phyloP scores from a whole-genome alignment of 768 basidiomycete species.

The Neoboletus magnificus region DNA sequence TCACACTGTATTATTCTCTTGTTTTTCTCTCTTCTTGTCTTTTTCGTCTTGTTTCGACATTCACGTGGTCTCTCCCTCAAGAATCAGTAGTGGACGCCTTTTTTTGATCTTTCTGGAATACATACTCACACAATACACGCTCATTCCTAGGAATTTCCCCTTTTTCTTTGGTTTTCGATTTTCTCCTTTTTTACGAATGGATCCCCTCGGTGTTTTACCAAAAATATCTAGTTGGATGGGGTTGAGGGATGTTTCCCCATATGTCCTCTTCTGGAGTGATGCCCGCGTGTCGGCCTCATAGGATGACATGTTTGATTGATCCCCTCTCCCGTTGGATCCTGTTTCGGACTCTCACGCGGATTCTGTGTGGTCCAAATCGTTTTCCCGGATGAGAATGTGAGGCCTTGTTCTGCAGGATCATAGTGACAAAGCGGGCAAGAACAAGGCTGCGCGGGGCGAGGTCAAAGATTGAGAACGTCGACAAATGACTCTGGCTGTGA shows the following conservation, averaged over 20 bases:
- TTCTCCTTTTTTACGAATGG: slow-evolving; percentile 10
- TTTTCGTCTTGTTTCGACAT: neutral
- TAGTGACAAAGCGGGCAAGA: neutral
- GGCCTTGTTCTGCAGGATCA: slow-evolving; percentile 7
- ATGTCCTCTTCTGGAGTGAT: neutral
- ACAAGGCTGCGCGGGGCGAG: slow-evolving; percentile 6
- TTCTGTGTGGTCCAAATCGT: slow-evolving; percentile 1
- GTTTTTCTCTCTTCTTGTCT: neutral
- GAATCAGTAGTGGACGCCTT: slow-evolving; percentile 10
- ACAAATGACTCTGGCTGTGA: neutral
- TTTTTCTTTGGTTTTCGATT: neutral
- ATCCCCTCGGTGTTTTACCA: slow-evolving; percentile 11
- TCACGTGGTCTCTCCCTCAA: slow-evolving; percentile 16
- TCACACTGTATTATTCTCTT: slow-evolving; percentile 18
- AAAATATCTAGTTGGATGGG: neutral
- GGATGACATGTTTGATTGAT: neutral
- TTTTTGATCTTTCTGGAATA: slow-evolving; percentile 25
- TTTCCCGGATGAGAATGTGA: slow-evolving; percentile 16
- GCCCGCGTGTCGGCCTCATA: too few relatives aligned
- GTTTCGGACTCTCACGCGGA: slow-evolving; percentile 13
- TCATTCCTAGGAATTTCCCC: slow-evolving; percentile 24
- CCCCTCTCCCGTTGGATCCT: neutral
- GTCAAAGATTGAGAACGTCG: neutral
- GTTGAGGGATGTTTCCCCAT: neutral
- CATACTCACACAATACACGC: slow-evolving; percentile 25